Percentiles rank a stretch among this genome's conserved stretches.
Conservation (phyloP, 148 eudicot genomes). For the Arbutus unedo region DNA sequence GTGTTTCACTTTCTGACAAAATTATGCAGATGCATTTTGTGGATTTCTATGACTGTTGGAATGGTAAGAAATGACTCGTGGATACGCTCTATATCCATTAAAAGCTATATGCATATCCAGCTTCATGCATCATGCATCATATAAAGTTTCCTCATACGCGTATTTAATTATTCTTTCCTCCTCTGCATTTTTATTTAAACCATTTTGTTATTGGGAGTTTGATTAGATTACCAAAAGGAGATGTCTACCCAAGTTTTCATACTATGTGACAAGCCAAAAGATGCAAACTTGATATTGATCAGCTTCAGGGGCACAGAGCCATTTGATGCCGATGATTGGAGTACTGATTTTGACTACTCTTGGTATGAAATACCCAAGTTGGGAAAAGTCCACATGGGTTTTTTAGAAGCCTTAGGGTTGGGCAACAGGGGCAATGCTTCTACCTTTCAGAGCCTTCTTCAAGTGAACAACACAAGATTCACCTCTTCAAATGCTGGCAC, state of each 20-base stretch:
- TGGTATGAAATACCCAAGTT: constrained; percentile 55
- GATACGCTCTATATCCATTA: neutral
- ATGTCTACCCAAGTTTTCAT: constrained; percentile 57
- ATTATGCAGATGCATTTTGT: constrained; percentile 53
- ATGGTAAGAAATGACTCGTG: constrained; percentile 34
- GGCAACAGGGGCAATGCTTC: constrained; percentile 42
- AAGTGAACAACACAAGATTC: neutral
- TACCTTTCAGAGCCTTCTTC: constrained; percentile 37
- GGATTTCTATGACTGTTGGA: constrained; percentile 68
- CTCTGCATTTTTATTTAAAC: neutral
- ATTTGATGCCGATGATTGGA: constrained; percentile 64
- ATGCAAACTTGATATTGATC: constrained; percentile 52
- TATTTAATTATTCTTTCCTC: neutral
- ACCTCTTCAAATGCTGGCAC: constrained; percentile 3
- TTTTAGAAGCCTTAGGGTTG: constrained; percentile 58
- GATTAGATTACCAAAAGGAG: constrained; percentile 49
- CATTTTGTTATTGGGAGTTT: neutral
- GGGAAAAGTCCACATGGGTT: constrained; percentile 64
- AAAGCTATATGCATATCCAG: neutral
- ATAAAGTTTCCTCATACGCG: neutral
- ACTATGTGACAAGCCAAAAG: constrained; percentile 44
- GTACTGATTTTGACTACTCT: constrained; percentile 57
- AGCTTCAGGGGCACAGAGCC: constrained; percentile 66
- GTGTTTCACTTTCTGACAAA: constrained; percentile 9
- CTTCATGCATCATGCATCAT: neutral